Conservation (phyloP, 495 filamentous ascomycete species). For the Apiosordaria backusii region DNA sequence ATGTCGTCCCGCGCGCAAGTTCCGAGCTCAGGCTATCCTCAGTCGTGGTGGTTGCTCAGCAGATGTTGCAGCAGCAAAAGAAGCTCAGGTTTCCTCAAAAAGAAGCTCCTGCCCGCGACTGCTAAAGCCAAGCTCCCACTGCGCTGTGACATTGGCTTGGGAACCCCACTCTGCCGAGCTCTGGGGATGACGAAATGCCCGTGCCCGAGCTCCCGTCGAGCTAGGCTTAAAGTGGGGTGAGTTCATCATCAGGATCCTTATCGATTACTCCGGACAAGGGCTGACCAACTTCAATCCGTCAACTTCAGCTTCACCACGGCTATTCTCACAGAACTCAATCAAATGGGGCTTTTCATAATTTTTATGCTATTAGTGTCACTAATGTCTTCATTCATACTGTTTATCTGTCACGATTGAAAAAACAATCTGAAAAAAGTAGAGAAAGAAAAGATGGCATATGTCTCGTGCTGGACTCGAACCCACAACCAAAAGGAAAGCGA, state of each 20-base stretch:
- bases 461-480: too few relatives aligned
- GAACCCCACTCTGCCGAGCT: not conserved
- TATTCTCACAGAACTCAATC: too few relatives aligned
- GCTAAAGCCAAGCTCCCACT: not conserved
- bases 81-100: not conserved
- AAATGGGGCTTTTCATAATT: too few relatives aligned
- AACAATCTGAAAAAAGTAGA: too few relatives aligned
- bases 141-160: not conserved
- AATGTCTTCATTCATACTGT: too few relatives aligned
- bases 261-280: not conserved
- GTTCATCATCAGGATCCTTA: not conserved
- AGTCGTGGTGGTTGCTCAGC: not conserved
- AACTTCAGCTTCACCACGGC: too few relatives aligned
- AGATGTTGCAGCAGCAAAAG: not conserved
- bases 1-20: not conserved
- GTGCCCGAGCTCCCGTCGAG: not conserved
- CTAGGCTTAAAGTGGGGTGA: not conserved
- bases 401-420: too few relatives aligned
- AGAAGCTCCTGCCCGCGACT: not conserved
- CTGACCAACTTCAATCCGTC: not conserved
- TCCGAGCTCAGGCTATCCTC: not conserved
- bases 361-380: too few relatives aligned
- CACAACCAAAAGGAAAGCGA: too few relatives aligned
- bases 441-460: too few relatives aligned
- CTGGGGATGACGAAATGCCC: not conserved